Conservation (phyloP, 2,329 filamentous ascomycete species). For the Botrytis porri region DNA sequence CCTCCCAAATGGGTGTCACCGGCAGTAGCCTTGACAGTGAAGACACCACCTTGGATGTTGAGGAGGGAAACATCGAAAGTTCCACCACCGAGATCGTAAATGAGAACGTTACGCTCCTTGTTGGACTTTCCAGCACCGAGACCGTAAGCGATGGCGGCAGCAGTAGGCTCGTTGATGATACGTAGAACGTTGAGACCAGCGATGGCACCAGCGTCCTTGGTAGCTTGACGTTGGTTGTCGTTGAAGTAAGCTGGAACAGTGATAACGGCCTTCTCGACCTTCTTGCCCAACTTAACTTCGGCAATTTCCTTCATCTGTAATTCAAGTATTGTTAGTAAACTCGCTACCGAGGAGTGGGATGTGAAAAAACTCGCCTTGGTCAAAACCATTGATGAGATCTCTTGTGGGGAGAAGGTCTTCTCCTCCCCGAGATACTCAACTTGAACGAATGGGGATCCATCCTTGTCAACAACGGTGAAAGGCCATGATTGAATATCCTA, state of each 20-base stretch:
- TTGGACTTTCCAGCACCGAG: constrained; percentile 90
- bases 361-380: constrained; percentile 68
- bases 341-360: not conserved
- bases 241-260: constrained; percentile 99
- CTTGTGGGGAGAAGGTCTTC: constrained; percentile 96
- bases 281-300: constrained; percentile 97
- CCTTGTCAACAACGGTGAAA: constrained; percentile 94
- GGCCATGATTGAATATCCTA: constrained; percentile 84
- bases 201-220: constrained; percentile 98
- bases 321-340: constrained; percentile 10
- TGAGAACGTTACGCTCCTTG: constrained; percentile 98
- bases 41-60: constrained; percentile 98
- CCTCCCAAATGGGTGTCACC: constrained; percentile 97
- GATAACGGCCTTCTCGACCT: constrained; percentile 98
- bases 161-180: constrained; percentile 99
- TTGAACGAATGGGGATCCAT: constrained; percentile 85
- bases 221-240: constrained; percentile 99
- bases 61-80: constrained; percentile 99
- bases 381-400: constrained; percentile 98
- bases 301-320: constrained; percentile 97
- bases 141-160: constrained; percentile 97
- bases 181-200: constrained; percentile 96
- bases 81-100: constrained; percentile 99
- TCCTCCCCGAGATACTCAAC: constrained; percentile 93
- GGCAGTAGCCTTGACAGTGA: constrained; percentile 97